Conservation (phyloP, 352 stramenopile genomes). For the Phytophthora sojae region DNA sequence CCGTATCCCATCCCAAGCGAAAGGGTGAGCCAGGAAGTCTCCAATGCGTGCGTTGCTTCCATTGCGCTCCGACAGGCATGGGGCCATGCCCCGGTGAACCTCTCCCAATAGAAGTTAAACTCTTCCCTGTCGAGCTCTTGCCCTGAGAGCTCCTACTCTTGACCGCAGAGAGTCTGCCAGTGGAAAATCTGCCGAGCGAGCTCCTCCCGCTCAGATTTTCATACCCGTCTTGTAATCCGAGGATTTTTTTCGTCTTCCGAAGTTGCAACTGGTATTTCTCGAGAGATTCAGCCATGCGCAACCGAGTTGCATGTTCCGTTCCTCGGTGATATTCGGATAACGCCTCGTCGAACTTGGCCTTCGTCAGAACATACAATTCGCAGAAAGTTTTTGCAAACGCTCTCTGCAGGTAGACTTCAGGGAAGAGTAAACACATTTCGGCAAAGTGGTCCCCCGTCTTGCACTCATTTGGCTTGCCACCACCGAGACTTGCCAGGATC, state of each 20-base stretch:
- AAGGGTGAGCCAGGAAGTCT: slow-evolving; percentile 9
- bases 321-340: slow-evolving; percentile 60
- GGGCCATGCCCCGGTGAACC: not conserved
- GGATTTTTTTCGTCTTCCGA: slow-evolving; percentile 78
- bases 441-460: slow-evolving; percentile 72
- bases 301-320: slow-evolving; percentile 26
- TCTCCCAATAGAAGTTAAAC: slow-evolving; percentile 12
- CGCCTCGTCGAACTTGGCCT: slow-evolving; percentile 63
- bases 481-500: slow-evolving; percentile 53
- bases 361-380: slow-evolving; percentile 78
- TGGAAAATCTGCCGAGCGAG: slow-evolving; percentile 25
- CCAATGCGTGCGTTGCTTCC: slow-evolving; percentile 6
- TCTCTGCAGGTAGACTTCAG: slow-evolving; percentile 67
- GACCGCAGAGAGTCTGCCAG: not conserved
- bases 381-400: slow-evolving; percentile 82
- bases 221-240: slow-evolving; percentile 53
- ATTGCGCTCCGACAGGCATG: not conserved
- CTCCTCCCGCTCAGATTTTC: slow-evolving; percentile 11
- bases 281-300: slow-evolving; percentile 51
- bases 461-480: slow-evolving; percentile 54
- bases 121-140: slow-evolving; percentile 33
- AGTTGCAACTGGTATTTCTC: slow-evolving; percentile 68
- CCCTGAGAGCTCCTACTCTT: slow-evolving; percentile 2
- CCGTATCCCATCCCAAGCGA: slow-evolving; percentile 11
- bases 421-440: slow-evolving; percentile 58